Conservation (phyloP, 2,329 filamentous ascomycete species). For the Colletotrichum spinosum region DNA sequence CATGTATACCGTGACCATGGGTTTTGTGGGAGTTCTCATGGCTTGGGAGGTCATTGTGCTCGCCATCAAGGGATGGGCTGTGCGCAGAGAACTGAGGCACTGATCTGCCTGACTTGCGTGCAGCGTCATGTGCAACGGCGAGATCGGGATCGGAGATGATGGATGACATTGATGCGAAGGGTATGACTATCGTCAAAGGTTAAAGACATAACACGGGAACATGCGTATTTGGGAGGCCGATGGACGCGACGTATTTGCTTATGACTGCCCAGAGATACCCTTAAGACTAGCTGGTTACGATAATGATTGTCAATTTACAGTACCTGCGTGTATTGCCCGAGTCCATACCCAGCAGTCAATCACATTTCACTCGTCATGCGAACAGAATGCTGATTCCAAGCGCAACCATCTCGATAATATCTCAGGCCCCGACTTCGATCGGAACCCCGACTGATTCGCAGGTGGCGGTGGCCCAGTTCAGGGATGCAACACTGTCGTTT, state of each 20-base stretch:
- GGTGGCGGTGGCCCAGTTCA: slow-evolving; percentile 22
- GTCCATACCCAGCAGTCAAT: too few species aligned
- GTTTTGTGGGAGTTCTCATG: slow-evolving; percentile 85
- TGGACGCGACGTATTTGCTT: neutral
- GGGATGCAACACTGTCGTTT: slow-evolving; percentile 13
- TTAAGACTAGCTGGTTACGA: neutral
- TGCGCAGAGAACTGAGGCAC: slow-evolving; percentile 56
- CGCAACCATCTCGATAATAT: too few species aligned
- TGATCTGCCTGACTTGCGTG: slow-evolving; percentile 4
- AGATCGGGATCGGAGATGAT: neutral
- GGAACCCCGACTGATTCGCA: slow-evolving; percentile 28
- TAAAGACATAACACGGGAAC: too few species aligned
- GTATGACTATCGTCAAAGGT: too few species aligned
- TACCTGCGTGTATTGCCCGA: too few species aligned
- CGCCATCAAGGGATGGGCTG: slow-evolving; percentile 89
- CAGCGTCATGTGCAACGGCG: neutral
- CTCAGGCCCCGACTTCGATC: neutral
- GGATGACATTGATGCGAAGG: neutral
- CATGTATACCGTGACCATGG: slow-evolving; percentile 89
- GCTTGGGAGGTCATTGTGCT: slow-evolving; percentile 83
- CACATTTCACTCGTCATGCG: too few species aligned
- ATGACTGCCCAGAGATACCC: slow-evolving; percentile 25
- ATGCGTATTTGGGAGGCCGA: too few species aligned
- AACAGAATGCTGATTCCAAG: too few species aligned
- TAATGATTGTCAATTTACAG: neutral